phyloP scores from a whole-genome alignment of 805 yeast species.

The Hanseniaspora mollemarum region DNA sequence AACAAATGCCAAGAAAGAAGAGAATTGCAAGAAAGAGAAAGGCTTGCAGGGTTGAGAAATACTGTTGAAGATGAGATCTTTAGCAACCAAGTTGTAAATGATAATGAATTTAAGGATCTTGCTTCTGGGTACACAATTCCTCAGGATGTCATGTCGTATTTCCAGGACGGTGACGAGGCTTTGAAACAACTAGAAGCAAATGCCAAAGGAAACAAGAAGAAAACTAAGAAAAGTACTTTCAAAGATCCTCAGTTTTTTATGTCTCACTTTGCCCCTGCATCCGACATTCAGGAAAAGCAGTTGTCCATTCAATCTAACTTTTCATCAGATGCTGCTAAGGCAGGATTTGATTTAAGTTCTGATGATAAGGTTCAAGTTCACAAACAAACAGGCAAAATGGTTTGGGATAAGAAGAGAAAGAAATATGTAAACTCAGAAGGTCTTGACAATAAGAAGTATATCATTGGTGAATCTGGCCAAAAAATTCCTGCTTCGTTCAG shows the following conservation, averaged over 20 bases:
- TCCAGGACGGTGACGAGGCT: conserved; percentile 34
- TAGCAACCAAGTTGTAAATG: conserved; percentile 16
- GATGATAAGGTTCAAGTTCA: conserved; percentile 60
- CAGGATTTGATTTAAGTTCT: conserved; percentile 75
- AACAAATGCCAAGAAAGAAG: conserved; percentile 59
- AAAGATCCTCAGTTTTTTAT: conserved; percentile 72
- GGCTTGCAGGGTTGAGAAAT: conserved; percentile 63
- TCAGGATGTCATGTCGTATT: conserved; percentile 33
- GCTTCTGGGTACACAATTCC: conserved; percentile 37
- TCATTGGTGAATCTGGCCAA: conserved; percentile 90
- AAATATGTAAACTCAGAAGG: conserved; percentile 74
- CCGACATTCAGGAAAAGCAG: conserved; percentile 73
- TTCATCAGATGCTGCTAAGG: conserved; percentile 71
- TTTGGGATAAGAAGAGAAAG: conserved; percentile 90
- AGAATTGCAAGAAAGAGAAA: conserved; percentile 58
- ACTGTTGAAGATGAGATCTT: conserved; percentile 62
- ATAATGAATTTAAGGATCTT: conserved; percentile 32
- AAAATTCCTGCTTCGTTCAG: conserved; percentile 81
- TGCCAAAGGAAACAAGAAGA: conserved; percentile 16
- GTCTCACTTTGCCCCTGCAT: conserved; percentile 79
- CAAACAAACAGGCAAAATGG: conserved; percentile 54
- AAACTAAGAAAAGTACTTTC: conserved; percentile 39
- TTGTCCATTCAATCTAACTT: conserved; percentile 48
- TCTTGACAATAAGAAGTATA: conserved; percentile 64
- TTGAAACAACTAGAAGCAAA: conserved; percentile 24